phyloP scores from a whole-genome alignment of 2,329 filamentous ascomycete genomes.

The Fusarium penzigii region DNA sequence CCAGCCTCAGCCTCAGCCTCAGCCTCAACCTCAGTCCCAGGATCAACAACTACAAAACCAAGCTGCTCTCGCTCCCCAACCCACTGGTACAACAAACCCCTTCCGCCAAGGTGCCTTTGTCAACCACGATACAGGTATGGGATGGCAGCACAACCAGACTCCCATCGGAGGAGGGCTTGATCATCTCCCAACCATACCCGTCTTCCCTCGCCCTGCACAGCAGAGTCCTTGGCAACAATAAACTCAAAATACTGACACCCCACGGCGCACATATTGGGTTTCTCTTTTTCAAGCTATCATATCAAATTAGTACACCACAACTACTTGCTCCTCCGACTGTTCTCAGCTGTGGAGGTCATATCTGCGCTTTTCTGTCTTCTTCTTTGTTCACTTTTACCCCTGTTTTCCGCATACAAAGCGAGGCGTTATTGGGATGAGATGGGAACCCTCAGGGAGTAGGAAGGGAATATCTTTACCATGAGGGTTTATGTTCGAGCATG shows the following conservation, averaged over 20 bases:
- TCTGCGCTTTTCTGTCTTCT: constrained; percentile 10
- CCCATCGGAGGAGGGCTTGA: constrained; percentile 82
- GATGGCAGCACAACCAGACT: constrained; percentile 81
- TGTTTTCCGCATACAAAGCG: constrained; percentile 34
- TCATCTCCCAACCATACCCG: constrained; percentile 73
- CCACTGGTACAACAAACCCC: constrained; percentile 89
- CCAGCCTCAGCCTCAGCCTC: constrained; percentile 10
- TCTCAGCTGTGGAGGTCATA: constrained; percentile 8
- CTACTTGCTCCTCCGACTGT: constrained; percentile 1
- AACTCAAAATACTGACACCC: constrained; percentile 1
- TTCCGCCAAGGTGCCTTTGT: constrained; percentile 91
- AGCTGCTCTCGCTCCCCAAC: constrained; percentile 65
- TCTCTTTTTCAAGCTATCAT: background rate
- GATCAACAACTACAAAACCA: constrained; percentile 48
- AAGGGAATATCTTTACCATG: constrained; percentile 2
- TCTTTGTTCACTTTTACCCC: constrained; percentile 24
- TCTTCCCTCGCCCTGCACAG: constrained; percentile 80
- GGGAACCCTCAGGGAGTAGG: constrained; percentile 17
- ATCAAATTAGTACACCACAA: background rate
- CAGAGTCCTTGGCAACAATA: constrained; percentile 63
- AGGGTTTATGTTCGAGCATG: background rate
- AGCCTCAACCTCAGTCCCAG: background rate
- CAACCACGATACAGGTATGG: constrained; percentile 82
- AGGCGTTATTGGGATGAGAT: constrained; percentile 33
- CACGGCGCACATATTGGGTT: background rate